Base-by-base conservation (phyloP, 177 flowering plant genomes). In the Telopea speciosissima region DNA sequence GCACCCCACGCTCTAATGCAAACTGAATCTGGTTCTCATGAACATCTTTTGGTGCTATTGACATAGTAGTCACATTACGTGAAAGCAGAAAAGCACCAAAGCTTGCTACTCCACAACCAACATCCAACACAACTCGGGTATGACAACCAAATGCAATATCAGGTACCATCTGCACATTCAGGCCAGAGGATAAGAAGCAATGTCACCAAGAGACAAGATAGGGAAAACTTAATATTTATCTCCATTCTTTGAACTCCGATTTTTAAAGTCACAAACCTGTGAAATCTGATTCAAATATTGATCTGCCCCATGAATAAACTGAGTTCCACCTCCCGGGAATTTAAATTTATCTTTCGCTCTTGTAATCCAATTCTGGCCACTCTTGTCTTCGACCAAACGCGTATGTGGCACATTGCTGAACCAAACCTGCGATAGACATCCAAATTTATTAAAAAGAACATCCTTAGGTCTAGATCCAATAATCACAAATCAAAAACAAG, bases 101-200 rank as follows among this genome's bases (percentile, higher is more conserved):
- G 78, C 88, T 86, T 64, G 89, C 91, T 6, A 86, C 87, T 72
- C 91, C 89, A 74, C 89, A 83, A 33, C 88, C 89, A 80, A 88
- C 71, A 70, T 88, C 91, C 68, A 88, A 71, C 8, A 68, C 89
- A 44, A 84, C 86, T 63, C 84, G 81, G 40, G 82, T 82, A 62
- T 75, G 79, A 8, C 19, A 68, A 24, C 91, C 91, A 82, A 87
- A 87, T 65, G 84, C 77, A 74, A 87, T 84, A 3, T 80, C 85
- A 73, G 90, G 87, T 75, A 87, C 78, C 89, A 87, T 85, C 90
- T 87, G 76, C 68, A 71, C 3, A 28, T 19, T 24, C 60, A 73
- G 63, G 24, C 58, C 42, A 69, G 68, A 72, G 60, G 42, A 59
- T 25, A 45, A 59, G 24, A 33, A 56, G 42, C 24, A 36, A 62